Evolutionary conservation across 2,329 filamentous ascomycete genomes (phyloP), one percentile per base, ranked within the genome.

Genomic region (Cladosporium sp.): DNA sequence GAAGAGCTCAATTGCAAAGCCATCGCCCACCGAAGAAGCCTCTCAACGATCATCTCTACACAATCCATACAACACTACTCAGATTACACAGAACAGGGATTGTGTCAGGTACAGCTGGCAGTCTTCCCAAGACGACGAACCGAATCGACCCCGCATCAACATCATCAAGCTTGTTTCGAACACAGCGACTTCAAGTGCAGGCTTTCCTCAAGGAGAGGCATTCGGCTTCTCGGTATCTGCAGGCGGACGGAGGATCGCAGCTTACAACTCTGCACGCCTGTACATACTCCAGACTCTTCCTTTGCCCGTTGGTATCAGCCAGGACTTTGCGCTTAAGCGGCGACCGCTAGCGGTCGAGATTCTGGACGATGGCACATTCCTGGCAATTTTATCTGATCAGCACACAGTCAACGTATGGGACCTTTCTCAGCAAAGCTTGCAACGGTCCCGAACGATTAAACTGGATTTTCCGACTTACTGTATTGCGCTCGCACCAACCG

Each of bases 321-420:
- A 92, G 69, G 92, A 96, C 77, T 84, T 96, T 72, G 93, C 93
- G 79, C 90, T 94, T 55, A 80, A 90, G 68, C 86, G 92, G 61
- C 86, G 92, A 36, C 92, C 93, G 6, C 83, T 90, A 24, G 88
- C 91, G 4, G 90, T 90, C 18, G 91, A 92, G 66, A 90, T 96
- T 71, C 86, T 90, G 44, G 92, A 96, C 73, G 87, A 93, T 76
- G 91, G 89, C 26, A 86, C 85, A 14, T 81, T 90, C 4, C 82
- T 96, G 47, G 93, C 91, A 2, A 91, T 96, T 8, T 81, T 94
- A 62, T 92, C 92, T 26, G 92, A 87, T 18, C 90, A 91, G 71
- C 91, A 95, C 80, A 91, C 93, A 73, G 88, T 95, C 68, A 92
- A 96, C 73, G 80, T 96, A 28, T 96, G 96, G 77, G 87, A 90